Conservation (phyloP, 2,329 filamentous ascomycete genomes). For the Stachybotrys chartarum region DNA sequence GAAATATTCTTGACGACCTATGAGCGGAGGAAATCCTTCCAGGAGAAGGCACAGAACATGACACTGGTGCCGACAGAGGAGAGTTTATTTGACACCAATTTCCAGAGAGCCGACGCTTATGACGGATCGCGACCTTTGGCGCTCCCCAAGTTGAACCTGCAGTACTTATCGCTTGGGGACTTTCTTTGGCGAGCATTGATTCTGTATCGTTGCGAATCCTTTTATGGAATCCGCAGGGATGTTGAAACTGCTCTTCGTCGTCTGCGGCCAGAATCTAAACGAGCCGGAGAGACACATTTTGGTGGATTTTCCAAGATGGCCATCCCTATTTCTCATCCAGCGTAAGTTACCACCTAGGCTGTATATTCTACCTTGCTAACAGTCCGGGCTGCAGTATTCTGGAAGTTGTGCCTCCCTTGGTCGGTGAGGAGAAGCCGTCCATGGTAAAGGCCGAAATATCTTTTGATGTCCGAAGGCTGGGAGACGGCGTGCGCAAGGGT, state of each 20-base stretch:
- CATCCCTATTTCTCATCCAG: conserved; percentile 75
- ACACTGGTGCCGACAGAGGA: conserved; percentile 78
- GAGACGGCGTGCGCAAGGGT: conserved; percentile 68
- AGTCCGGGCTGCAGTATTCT: conserved; percentile 48
- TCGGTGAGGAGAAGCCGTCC: conserved; percentile 78
- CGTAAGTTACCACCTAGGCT: conserved; percentile 28
- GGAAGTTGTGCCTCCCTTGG: conserved; percentile 74
- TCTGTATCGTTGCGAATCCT: conserved; percentile 82
- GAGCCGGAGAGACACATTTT: conserved; percentile 64
- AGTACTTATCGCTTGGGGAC: conserved; percentile 90
- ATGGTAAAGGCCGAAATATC: conserved; percentile 79
- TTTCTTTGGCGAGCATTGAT: conserved; percentile 95
- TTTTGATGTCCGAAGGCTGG: conserved; percentile 75
- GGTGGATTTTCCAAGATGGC: conserved; percentile 89
- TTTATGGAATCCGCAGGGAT: conserved; percentile 89
- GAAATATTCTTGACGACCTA: conserved; percentile 71
- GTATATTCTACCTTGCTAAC: background rate
- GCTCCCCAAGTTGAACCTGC: conserved; percentile 88
- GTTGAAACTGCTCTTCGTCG: conserved; percentile 77
- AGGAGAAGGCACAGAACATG: conserved; percentile 66
- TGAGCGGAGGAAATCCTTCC: conserved; percentile 74
- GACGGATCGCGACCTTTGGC: conserved; percentile 82
- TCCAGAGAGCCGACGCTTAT: conserved; percentile 78
- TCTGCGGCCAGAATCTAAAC: conserved; percentile 61
- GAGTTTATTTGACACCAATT: conserved; percentile 68